These are phyloP conservation scores for Blepharisma undulans DNA, from an alignment of 169 alveolate genomes.

Conservation along the genomic window DNA sequence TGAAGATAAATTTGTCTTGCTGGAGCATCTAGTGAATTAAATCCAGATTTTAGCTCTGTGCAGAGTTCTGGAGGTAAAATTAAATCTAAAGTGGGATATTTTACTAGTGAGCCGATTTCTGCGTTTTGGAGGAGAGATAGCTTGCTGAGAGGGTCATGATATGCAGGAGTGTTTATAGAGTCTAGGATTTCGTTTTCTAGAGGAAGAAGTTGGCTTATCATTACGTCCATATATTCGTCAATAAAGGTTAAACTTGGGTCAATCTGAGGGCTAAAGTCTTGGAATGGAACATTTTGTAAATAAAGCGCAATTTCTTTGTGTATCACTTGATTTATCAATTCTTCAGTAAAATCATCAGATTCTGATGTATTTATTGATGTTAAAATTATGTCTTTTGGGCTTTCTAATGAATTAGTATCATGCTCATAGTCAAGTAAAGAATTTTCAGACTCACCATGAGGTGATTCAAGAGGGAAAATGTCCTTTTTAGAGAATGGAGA, in stretches of 20 bases:
- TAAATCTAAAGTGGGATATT: conserved; percentile 11
- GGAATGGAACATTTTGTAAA: neutral
- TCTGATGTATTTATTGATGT: neutral
- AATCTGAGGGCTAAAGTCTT: neutral
- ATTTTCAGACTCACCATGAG: neutral
- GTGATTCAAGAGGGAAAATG: neutral
- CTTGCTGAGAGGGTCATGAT: conserved; percentile 5
- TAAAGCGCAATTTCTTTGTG: neutral
- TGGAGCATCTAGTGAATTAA: neutral
- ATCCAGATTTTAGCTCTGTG: neutral
- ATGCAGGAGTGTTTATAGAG: conserved; percentile 23
- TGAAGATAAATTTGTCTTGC: neutral
- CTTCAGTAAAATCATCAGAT: neutral
- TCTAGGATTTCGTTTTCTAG: conserved; percentile 2
- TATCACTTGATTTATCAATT: neutral
- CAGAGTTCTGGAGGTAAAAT: conserved; percentile 19
- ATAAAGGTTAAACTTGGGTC: neutral
- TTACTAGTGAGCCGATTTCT: conserved; percentile 26
- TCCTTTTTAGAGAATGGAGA: neutral
- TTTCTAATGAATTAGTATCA: neutral
- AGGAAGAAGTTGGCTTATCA: neutral
- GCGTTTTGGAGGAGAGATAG: conserved; percentile 27
- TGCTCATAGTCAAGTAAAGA: neutral
- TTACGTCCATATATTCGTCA: neutral
- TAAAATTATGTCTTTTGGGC: neutral